Conservation (phyloP, 2,329 filamentous ascomycete genomes). For the Rutstroemia sp. region DNA sequence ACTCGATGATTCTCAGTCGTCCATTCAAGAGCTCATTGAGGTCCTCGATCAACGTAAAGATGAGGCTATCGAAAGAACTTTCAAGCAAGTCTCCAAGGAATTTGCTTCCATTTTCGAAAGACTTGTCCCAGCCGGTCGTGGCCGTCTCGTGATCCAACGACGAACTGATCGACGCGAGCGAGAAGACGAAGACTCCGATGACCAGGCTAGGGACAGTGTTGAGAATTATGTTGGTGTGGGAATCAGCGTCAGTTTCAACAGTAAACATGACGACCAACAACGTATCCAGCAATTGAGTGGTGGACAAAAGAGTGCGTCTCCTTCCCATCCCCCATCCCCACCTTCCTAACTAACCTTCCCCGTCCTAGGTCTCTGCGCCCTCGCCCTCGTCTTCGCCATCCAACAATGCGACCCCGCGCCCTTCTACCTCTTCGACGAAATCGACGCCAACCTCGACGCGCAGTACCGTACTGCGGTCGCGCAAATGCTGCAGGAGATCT, state of each 20-base stretch:
- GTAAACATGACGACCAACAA: slow-evolving; percentile 96
- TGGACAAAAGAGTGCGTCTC: slow-evolving; percentile 81
- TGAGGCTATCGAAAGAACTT: slow-evolving; percentile 95
- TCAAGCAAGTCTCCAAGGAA: slow-evolving; percentile 93
- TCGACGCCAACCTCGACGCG: slow-evolving; percentile 95
- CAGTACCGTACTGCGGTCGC: slow-evolving; percentile 97
- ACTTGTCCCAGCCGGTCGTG: slow-evolving; percentile 87
- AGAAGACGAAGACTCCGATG: slow-evolving; percentile 61
- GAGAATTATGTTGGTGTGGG: slow-evolving; percentile 96
- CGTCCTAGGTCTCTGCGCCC: slow-evolving; percentile 70
- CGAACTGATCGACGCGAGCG: slow-evolving; percentile 65
- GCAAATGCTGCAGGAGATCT: slow-evolving; percentile 75
- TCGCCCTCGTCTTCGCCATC: slow-evolving; percentile 98
- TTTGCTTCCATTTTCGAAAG: slow-evolving; percentile 92
- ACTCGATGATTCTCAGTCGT: slow-evolving; percentile 75
- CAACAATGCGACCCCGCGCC: slow-evolving; percentile 95
- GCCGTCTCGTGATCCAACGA: slow-evolving; percentile 85
- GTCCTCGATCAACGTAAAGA: slow-evolving; percentile 94
- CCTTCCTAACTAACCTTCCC: slow-evolving; percentile 11
- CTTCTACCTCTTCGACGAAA: slow-evolving; percentile 99
- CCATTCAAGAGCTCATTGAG: slow-evolving; percentile 86
- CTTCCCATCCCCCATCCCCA: background rate
- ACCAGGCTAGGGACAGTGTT: slow-evolving; percentile 62
- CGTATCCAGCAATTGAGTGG: slow-evolving; percentile 95
- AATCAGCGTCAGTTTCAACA: slow-evolving; percentile 97